Percentiles rank a stretch among this genome's conserved stretches.
Conservation (phyloP, 352 stramenopile genomes). For the Phytophthora nicotianae region DNA sequence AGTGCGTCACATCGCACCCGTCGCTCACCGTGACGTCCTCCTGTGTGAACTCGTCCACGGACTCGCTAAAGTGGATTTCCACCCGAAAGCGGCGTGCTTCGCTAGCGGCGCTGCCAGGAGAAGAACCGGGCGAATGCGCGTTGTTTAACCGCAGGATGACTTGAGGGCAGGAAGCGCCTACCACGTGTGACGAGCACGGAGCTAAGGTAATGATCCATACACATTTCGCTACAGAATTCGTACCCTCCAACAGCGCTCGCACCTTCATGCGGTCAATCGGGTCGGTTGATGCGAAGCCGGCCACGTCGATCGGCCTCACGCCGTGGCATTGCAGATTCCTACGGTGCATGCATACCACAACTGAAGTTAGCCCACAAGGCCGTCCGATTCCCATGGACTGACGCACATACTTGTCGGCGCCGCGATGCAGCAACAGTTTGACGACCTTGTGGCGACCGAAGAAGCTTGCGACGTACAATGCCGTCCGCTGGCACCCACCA, state of each 20-base stretch:
- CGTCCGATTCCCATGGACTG: slow-evolving; percentile 1
- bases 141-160: slow-evolving; percentile 25
- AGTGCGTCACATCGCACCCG: slow-evolving; percentile 37
- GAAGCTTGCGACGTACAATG: slow-evolving; percentile 75
- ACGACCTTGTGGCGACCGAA: slow-evolving; percentile 61
- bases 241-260: slow-evolving; percentile 60
- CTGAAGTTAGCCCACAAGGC: neutral
- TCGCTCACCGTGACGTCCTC: slow-evolving; percentile 50
- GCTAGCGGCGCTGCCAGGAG: too few relatives aligned
- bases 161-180: slow-evolving; percentile 27
- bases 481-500: slow-evolving; percentile 43
- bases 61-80: slow-evolving; percentile 78
- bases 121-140: slow-evolving; percentile 23
- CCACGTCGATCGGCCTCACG: slow-evolving; percentile 45
- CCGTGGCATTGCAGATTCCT: slow-evolving; percentile 63
- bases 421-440: slow-evolving; percentile 46
- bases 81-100: slow-evolving; percentile 25
- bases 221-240: neutral
- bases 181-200: slow-evolving; percentile 3
- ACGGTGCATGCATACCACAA: neutral
- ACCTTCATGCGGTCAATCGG: slow-evolving; percentile 73
- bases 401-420: slow-evolving; percentile 66
- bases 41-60: slow-evolving; percentile 61
- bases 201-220: neutral
- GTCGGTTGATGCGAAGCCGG: slow-evolving; percentile 47